These are phyloP conservation scores for Kwoniella heveanensis DNA, from an alignment of 768 basidiomycete species.

Conservation along the genomic window DNA sequence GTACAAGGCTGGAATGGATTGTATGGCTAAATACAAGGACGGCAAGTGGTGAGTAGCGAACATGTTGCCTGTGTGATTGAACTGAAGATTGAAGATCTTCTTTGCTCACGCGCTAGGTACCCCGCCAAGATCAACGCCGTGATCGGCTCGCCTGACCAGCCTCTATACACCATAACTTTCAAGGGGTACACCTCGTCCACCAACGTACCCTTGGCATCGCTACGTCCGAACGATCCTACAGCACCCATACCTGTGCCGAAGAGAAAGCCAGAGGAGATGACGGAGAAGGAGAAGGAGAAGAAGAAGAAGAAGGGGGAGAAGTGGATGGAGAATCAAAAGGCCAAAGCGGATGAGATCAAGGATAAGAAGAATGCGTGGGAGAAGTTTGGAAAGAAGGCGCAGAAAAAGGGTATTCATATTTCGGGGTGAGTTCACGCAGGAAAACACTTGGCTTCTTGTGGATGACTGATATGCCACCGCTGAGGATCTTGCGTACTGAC, in stretches of 20 bases:
- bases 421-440: conserved; percentile 49
- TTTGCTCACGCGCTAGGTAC: conserved; percentile 39
- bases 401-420: conserved; percentile 57
- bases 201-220: conserved; percentile 49
- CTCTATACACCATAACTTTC: conserved; percentile 55
- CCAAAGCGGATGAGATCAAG: conserved; percentile 53
- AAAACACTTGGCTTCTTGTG: too few species aligned
- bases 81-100: too few species aligned
- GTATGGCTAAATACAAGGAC: conserved; percentile 57
- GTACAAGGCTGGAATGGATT: conserved; percentile 56
- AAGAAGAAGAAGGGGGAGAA: conserved; percentile 57
- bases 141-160: conserved; percentile 51
- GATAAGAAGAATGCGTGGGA: conserved; percentile 57
- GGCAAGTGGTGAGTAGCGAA: conserved; percentile 56
- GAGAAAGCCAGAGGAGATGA: conserved; percentile 47
- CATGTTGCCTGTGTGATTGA: too few species aligned
- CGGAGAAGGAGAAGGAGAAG: conserved; percentile 56
- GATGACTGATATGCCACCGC: too few species aligned
- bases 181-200: conserved; percentile 55
- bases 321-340: conserved; percentile 55
- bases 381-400: conserved; percentile 57
- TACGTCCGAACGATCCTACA: conserved; percentile 47
- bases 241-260: conserved; percentile 48
- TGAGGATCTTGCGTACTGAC: not conserved
- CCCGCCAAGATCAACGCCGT: conserved; percentile 54